These are phyloP conservation scores for Podospora pseudoanserina DNA, from an alignment of 495 filamentous ascomycete species.

Conservation along the genomic window DNA sequence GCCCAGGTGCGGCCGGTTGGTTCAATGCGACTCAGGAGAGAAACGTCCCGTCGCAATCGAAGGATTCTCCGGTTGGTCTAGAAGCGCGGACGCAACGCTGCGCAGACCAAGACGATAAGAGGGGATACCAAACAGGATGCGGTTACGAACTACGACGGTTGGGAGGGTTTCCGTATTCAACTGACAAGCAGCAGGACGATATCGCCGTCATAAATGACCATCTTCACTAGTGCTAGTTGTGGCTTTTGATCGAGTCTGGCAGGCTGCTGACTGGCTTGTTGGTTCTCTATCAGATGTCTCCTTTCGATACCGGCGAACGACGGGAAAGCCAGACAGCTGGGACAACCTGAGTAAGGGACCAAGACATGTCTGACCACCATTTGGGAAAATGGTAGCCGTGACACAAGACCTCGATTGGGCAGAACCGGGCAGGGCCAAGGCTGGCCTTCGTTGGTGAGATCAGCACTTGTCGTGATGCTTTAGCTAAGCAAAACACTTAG, in stretches of 20 bases:
- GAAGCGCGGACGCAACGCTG: constrained; percentile 3
- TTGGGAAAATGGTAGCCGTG: neutral
- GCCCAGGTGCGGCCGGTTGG: neutral
- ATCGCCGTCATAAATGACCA: neutral
- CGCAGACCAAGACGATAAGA: neutral
- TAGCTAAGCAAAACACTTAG: neutral
- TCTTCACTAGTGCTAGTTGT: neutral
- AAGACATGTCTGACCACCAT: neutral
- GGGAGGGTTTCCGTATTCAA: neutral
- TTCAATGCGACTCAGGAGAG: neutral
- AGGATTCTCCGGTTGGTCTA: constrained; percentile 1
- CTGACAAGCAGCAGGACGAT: neutral
- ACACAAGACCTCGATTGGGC: neutral
- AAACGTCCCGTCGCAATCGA: neutral
- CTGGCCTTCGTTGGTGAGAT: neutral
- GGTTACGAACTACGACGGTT: neutral
- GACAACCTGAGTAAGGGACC: neutral
- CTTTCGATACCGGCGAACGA: neutral
- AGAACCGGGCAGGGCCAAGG: neutral
- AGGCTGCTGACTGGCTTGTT: neutral
- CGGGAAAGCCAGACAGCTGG: neutral
- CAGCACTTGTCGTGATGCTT: neutral
- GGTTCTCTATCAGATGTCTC: neutral
- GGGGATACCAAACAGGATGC: neutral
- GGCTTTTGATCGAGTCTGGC: neutral